Evolutionary conservation across 345 rosid species (phyloP), one percentile per base, ranked within the genome.

Genomic region (Syzygium jambos): DNA sequence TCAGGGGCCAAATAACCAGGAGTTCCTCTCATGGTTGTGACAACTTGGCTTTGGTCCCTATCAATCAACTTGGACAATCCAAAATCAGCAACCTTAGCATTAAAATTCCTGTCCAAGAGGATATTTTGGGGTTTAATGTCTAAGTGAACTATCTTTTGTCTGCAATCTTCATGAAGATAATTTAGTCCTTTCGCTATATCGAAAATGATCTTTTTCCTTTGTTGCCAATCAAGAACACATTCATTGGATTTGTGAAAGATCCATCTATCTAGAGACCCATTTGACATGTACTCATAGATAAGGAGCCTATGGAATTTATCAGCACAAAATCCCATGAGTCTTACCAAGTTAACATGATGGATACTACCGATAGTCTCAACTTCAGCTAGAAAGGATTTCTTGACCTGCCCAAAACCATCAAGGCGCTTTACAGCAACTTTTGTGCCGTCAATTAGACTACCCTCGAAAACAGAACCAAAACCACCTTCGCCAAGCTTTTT

Each of bases 391-490:
- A 91, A 91, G 5, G 88, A 88, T 54, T 87, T 88, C 78, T 88
- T 88, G 52, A 86, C 83, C 73, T 89, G 90, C 30, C 88, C 82
- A 9, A 88, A 86, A 13, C 89, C 55, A 16, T 89, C 84, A 10
- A 92, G 91, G 49, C 56, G 84, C 87, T 92, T 92, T 84, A 90
- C 91, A 29, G 93, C 92, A 46, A 92, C 38, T 87, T 51, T 87
- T 10, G 85, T 83, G 52, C 92, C 88, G 85, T 89, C 85, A 15
- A 5, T 2, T 52, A 90, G 59, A 86, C 51, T 87, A 11, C 92
- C 92, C 68, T 87, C 68, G 83, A 87, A 88, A 4, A 90, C 93
- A 21, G 88, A 85, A 34, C 93, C 92, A 6, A 92, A 92, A 8
- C 92, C 93, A 9, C 93, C 92, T 65, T 87, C 19, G 5, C 93